Evolutionary conservation across 805 yeast species (phyloP).

Genomic region (Wickerhamiella kazuoi): DNA sequence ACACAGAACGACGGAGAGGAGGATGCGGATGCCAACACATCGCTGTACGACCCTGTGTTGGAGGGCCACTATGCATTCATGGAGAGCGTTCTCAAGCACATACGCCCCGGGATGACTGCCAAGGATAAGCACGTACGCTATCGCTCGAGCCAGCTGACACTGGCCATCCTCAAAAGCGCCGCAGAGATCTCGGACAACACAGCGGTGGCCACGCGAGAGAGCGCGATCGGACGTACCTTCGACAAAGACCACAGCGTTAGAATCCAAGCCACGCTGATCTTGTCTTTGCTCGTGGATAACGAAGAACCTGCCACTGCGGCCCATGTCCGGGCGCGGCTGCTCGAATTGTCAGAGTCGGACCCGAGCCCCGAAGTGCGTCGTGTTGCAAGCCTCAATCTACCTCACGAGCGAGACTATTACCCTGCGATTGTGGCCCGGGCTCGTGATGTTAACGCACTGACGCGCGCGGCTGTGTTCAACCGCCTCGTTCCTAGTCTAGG

Average conservation of each 20-base stretch:
- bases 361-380: slow-evolving; percentile 77
- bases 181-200: slow-evolving; percentile 61
- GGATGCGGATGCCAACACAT: slow-evolving; percentile 8
- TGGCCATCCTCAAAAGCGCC: slow-evolving; percentile 50
- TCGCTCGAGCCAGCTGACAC: slow-evolving; percentile 59
- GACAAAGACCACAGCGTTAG: slow-evolving; percentile 59
- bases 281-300: slow-evolving; percentile 58
- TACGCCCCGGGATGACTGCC: slow-evolving; percentile 64
- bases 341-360: slow-evolving; percentile 51
- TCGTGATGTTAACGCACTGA: slow-evolving; percentile 54
- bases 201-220: slow-evolving; percentile 42
- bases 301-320: slow-evolving; percentile 21
- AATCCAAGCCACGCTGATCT: slow-evolving; percentile 65
- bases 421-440: slow-evolving; percentile 61
- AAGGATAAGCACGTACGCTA: slow-evolving; percentile 60
- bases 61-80: slow-evolving; percentile 16
- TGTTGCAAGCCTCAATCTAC: slow-evolving; percentile 59
- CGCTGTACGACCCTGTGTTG: background rate
- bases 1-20: slow-evolving; percentile 63
- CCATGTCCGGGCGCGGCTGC: slow-evolving; percentile 25
- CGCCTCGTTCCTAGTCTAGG: slow-evolving; percentile 51
- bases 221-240: slow-evolving; percentile 42
- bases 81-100: slow-evolving; percentile 9
- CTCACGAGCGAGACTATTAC: slow-evolving; percentile 34
- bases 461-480: slow-evolving; percentile 56